These are phyloP conservation scores for Trametes sanguinea DNA, from an alignment of 768 basidiomycete genomes.

Conservation along the genomic window DNA sequence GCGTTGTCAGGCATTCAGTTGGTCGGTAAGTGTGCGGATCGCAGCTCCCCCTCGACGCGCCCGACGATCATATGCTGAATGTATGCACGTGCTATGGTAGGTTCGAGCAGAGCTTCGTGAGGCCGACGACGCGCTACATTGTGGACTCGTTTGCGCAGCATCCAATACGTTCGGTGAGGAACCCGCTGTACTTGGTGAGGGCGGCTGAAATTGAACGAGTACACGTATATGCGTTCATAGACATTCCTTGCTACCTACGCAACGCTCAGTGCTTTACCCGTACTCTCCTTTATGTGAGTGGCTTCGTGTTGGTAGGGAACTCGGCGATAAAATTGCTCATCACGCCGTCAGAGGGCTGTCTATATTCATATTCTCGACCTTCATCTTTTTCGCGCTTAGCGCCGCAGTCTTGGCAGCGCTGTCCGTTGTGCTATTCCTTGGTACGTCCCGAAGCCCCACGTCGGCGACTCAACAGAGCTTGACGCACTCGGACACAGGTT, in stretches of 20 bases:
- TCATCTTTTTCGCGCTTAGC: slow-evolving; percentile 23
- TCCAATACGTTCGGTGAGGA: slow-evolving; percentile 25
- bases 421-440: slow-evolving; percentile 18
- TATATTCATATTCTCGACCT: slow-evolving; percentile 24
- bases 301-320: too few species aligned
- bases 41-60: background rate
- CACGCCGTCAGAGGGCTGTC: slow-evolving; percentile 22
- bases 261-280: slow-evolving; percentile 24
- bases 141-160: slow-evolving; percentile 13
- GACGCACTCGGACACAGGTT: slow-evolving; percentile 8
- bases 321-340: too few species aligned
- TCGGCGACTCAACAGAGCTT: background rate
- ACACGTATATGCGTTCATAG: background rate
- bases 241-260: slow-evolving; percentile 22
- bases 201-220: background rate
- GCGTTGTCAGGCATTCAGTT: slow-evolving; percentile 15
- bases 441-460: slow-evolving; percentile 4
- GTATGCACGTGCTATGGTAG: background rate
- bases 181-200: background rate
- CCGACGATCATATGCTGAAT: background rate
- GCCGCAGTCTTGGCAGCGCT: slow-evolving; percentile 14
- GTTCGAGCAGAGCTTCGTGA: slow-evolving; percentile 17
- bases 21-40: slow-evolving; percentile 15
- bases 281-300: slow-evolving; percentile 27
- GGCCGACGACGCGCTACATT: slow-evolving; percentile 15